phyloP scores from a whole-genome alignment of 768 basidiomycete species.

The Clitopilus hobsonii region DNA sequence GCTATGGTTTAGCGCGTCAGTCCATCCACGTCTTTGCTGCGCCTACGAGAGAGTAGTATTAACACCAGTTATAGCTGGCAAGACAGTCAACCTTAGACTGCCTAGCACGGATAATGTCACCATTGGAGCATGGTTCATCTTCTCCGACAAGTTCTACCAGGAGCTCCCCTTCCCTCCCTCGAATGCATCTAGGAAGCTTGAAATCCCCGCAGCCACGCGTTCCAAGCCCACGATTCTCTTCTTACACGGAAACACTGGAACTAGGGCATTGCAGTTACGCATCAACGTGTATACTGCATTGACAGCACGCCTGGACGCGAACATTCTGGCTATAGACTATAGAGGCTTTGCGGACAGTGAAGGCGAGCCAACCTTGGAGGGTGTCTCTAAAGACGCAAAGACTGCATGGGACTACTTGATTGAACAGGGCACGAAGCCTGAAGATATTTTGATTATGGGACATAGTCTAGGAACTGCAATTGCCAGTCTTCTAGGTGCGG shows the following conservation, averaged over 20 bases:
- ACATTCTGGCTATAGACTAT: conserved; percentile 70
- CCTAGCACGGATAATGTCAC: conserved; percentile 58
- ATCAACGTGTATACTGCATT: conserved; percentile 45
- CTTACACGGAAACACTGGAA: conserved; percentile 72
- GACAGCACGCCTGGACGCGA: conserved; percentile 47
- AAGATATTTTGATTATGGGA: conserved; percentile 59
- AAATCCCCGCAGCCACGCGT: conserved; percentile 23
- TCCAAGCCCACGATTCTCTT: conserved; percentile 58
- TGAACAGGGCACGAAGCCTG: conserved; percentile 38
- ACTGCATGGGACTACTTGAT: conserved; percentile 64
- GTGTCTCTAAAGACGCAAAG: conserved; percentile 54
- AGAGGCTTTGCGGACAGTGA: conserved; percentile 73
- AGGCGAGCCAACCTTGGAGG: conserved; percentile 55
- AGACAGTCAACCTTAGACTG: conserved; percentile 54
- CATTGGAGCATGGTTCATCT: conserved; percentile 66
- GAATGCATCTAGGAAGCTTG: conserved; percentile 26
- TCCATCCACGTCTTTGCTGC: background rate
- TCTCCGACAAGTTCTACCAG: conserved; percentile 47
- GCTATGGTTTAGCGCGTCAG: conserved; percentile 39
- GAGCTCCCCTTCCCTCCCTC: conserved; percentile 26
- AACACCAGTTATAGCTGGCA: conserved; percentile 41
- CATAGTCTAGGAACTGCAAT: conserved; percentile 80
- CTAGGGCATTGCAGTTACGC: conserved; percentile 49
- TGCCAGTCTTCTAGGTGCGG: conserved; percentile 36
- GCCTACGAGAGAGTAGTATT: background rate